A percentile compares a stretch with the other conserved stretches of the same genome.
Evolutionary conservation across 495 filamentous ascomycete species (phyloP).

Genomic region (Penicillium bovifimosum): DNA sequence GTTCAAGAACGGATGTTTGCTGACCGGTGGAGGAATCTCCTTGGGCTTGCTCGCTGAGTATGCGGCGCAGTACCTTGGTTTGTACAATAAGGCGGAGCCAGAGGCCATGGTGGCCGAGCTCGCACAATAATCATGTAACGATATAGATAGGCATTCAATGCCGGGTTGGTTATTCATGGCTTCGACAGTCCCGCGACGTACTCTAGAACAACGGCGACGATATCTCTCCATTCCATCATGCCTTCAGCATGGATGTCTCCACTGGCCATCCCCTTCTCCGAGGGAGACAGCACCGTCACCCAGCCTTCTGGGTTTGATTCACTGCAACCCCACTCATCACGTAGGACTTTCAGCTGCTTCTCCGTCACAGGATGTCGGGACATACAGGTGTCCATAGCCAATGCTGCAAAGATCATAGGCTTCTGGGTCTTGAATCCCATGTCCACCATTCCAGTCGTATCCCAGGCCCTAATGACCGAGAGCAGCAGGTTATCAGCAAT

Average conservation of each 20-base stretch:
- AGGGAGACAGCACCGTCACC: conserved; percentile 67
- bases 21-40: conserved; percentile 63
- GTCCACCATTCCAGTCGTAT: conserved; percentile 61
- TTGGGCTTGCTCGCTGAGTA: conserved; percentile 62
- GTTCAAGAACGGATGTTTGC: conserved; percentile 73
- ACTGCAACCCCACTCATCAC: conserved; percentile 63
- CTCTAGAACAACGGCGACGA: conserved; percentile 57
- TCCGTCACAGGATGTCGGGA: conserved; percentile 77
- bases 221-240: conserved; percentile 72
- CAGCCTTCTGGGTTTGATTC: conserved; percentile 51
- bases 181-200: conserved; percentile 11
- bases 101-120: conserved; percentile 4
- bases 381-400: conserved; percentile 88
- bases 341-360: conserved; percentile 60
- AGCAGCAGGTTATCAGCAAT: conserved; percentile 63
- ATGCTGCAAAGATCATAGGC: conserved; percentile 38
- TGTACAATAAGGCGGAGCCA: conserved; percentile 20
- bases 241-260: conserved; percentile 73
- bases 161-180: neutral
- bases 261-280: conserved; percentile 71
- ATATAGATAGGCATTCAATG: neutral
- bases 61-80: conserved; percentile 30
- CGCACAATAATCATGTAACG: conserved; percentile 7
- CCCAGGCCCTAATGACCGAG: conserved; percentile 82
- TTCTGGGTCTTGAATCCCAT: conserved; percentile 18